These are phyloP conservation scores for Polyporus tsugae DNA, from an alignment of 1,284 basidiomycete species.

Conservation along the genomic window DNA sequence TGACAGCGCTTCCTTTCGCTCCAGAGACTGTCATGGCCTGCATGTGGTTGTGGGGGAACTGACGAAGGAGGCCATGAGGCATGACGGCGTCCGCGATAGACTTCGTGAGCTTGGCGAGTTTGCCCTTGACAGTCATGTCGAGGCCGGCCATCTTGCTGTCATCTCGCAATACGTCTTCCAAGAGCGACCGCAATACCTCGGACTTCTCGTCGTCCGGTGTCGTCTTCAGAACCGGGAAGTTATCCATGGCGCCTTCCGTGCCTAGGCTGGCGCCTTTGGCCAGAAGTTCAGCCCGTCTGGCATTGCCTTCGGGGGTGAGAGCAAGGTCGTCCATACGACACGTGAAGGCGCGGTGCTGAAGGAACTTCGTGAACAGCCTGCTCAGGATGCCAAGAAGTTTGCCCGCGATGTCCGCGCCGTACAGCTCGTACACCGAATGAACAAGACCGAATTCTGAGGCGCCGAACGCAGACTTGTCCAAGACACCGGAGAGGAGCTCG, in stretches of 20 bases:
- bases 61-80: slow-evolving; percentile 88
- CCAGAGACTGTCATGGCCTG: slow-evolving; percentile 99
- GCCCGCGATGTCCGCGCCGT: slow-evolving; percentile 91
- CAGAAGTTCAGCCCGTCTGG: slow-evolving; percentile 74
- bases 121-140: slow-evolving; percentile 91
- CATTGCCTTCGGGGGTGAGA: slow-evolving; percentile 86
- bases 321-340: slow-evolving; percentile 99
- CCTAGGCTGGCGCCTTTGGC: slow-evolving; percentile 78
- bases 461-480: slow-evolving; percentile 98
- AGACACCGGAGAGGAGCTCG: slow-evolving; percentile 90
- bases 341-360: slow-evolving; percentile 97
- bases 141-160: slow-evolving; percentile 98
- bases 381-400: slow-evolving; percentile 93
- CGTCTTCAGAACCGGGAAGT: slow-evolving; percentile 77
- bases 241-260: slow-evolving; percentile 89
- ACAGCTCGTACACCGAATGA: slow-evolving; percentile 99
- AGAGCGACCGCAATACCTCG: slow-evolving; percentile 60
- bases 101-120: slow-evolving; percentile 86
- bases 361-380: slow-evolving; percentile 95
- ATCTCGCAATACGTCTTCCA: slow-evolving; percentile 96
- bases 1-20: slow-evolving; percentile 98
- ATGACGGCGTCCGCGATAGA: slow-evolving; percentile 92
- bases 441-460: slow-evolving; percentile 96
- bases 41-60: slow-evolving; percentile 99
- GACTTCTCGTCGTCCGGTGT: slow-evolving; percentile 61